Evolutionary conservation across 2,329 filamentous ascomycete species (phyloP).

Genomic region (Mariannaea elegans): DNA sequence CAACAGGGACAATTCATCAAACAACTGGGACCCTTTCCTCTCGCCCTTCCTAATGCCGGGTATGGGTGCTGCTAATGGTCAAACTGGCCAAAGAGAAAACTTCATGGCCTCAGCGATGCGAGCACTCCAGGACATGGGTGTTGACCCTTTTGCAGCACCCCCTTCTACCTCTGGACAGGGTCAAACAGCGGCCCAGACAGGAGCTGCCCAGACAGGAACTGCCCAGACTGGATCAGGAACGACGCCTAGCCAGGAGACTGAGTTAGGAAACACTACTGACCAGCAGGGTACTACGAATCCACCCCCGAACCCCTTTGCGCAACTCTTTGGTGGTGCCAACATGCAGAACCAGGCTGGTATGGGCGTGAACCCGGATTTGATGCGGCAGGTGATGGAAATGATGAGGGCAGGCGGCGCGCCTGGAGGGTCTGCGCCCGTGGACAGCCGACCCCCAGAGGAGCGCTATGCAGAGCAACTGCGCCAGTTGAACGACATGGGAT

Average conservation of each 20-base stretch:
- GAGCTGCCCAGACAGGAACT: slow-evolving; percentile 41
- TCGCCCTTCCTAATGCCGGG: slow-evolving; percentile 45
- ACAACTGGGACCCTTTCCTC: slow-evolving; percentile 53
- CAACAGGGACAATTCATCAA: not conserved
- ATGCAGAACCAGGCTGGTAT: slow-evolving; percentile 55
- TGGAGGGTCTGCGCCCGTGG: slow-evolving; percentile 66
- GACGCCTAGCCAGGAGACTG: slow-evolving; percentile 37
- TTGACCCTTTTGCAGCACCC: slow-evolving; percentile 48
- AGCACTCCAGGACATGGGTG: slow-evolving; percentile 42
- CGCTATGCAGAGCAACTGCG: slow-evolving; percentile 88
- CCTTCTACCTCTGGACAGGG: slow-evolving; percentile 19
- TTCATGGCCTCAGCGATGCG: slow-evolving; percentile 35
- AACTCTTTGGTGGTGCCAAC: slow-evolving; percentile 60
- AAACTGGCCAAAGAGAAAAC: slow-evolving; percentile 17
- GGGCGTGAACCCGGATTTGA: slow-evolving; percentile 62
- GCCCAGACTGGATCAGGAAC: slow-evolving; percentile 41
- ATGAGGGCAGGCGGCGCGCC: slow-evolving; percentile 48
- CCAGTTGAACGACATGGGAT: slow-evolving; percentile 98
- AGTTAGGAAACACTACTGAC: slow-evolving; percentile 32
- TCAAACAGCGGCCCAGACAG: slow-evolving; percentile 29
- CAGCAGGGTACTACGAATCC: slow-evolving; percentile 44
- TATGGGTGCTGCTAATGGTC: slow-evolving; percentile 27
- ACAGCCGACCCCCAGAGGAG: slow-evolving; percentile 93
- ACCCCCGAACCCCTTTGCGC: slow-evolving; percentile 72
- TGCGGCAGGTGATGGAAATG: slow-evolving; percentile 64